Base-by-base conservation (phyloP, 2,329 filamentous ascomycete genomes). In the Pseudogymnoascus sp. region DNA sequence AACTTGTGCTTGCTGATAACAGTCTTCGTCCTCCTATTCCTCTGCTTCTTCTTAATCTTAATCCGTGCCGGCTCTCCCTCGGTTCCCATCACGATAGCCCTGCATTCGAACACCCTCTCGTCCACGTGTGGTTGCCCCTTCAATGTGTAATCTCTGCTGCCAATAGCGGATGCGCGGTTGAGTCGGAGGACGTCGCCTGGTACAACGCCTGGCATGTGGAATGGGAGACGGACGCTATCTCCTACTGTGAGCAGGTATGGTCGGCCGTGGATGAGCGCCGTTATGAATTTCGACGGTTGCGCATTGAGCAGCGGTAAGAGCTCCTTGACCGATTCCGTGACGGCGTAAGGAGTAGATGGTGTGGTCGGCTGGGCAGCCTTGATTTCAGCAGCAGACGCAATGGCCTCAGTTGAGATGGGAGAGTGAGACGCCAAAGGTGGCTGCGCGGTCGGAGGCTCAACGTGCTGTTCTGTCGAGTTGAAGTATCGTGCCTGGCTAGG, bases 1-100 rank as follows among this genome's bases (percentile, higher is more conserved):
- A 89, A 96, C 71, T 84, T 82, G 74, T 96, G 91, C 83, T 99
- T 97, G 80, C 91, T 97, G 78, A 82, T 88, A 8, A 94, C 88
- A 64, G 83, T 85, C 79, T 86, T 91, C 60, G 84, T 82, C 73
- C 88, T 82, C 72, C 90, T 79, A 75, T 88, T 88, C 71, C 85
- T 89, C 79, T 86, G 78, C 83, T 92, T 92, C 70, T 84, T 93
- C 83, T 93, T 93, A 77, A 90, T 80, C 78, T 90, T 90, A 69
- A 86, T 78, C 64, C 90, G 80, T 78, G 93, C 75, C 35, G 90
- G 90, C 78, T 92, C 90, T 63, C 85, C 84, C 77, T 97, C 94
- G 5, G 89, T 84, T 5, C 92, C 93, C 66, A 94, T 82, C 25
- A 99, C 92, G 35, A 87, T 85, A 14, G 92, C 91, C 64, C 92